Percentiles rank a stretch among this genome's conserved stretches.
These are phyloP conservation scores for Colletotrichum sp. DNA, from an alignment of 2,329 filamentous ascomycete genomes.

Conservation along the genomic window DNA sequence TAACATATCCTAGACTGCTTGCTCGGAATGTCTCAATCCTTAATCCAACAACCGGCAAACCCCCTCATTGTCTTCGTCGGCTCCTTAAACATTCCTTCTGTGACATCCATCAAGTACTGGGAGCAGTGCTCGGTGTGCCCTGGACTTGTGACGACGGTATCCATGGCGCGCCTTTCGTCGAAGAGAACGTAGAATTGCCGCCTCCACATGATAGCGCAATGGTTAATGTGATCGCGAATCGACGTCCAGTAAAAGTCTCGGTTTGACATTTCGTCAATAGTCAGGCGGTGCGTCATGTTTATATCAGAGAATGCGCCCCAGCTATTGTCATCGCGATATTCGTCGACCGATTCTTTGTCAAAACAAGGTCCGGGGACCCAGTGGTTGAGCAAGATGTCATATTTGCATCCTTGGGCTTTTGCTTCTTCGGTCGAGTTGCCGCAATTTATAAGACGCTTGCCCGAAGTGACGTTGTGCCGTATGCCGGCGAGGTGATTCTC, in stretches of 20 bases:
- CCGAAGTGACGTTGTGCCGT: constrained; percentile 24
- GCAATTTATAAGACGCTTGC: constrained; percentile 21
- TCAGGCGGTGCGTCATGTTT: constrained; percentile 24
- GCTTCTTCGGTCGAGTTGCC: constrained; percentile 25
- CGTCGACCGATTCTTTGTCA: constrained; percentile 27
- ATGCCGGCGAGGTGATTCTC: neutral
- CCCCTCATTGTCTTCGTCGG: constrained; percentile 22
- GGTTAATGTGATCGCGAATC: constrained; percentile 28
- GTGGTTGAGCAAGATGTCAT: constrained; percentile 29
- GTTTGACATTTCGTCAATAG: constrained; percentile 26
- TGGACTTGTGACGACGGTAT: constrained; percentile 25
- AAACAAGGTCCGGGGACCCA: constrained; percentile 27
- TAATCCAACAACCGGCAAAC: constrained; percentile 18
- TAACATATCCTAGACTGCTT: neutral
- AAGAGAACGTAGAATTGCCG: constrained; percentile 28
- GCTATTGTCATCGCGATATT: constrained; percentile 29
- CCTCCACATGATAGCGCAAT: constrained; percentile 31
- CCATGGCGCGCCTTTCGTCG: constrained; percentile 24
- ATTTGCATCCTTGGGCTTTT: constrained; percentile 22
- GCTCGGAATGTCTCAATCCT: neutral
- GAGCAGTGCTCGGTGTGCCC: constrained; percentile 32
- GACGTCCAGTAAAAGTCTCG: constrained; percentile 27
- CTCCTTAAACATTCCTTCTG: constrained; percentile 21
- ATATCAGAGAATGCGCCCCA: constrained; percentile 28
- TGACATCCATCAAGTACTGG: constrained; percentile 28